These are phyloP conservation scores for Akanthomyces dipterigenus DNA, from an alignment of 2,329 filamentous ascomycete genomes.

Conservation along the genomic window DNA sequence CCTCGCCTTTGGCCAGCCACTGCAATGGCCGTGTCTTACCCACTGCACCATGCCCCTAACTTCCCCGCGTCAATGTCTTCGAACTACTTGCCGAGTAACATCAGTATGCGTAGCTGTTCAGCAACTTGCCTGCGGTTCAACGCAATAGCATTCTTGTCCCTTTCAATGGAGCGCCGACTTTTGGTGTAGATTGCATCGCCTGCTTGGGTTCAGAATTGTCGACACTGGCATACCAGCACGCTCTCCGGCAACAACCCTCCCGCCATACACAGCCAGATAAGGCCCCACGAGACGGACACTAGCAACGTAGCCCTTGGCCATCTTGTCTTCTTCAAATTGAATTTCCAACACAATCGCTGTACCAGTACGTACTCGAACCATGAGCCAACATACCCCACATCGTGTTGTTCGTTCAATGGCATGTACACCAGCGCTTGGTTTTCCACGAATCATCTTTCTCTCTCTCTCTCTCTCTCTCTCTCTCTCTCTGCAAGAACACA, in stretches of 20 bases:
- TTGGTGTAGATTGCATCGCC: background rate
- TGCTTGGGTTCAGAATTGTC: background rate
- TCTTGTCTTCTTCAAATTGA: background rate
- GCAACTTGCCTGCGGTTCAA: too few relatives aligned
- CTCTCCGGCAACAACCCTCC: background rate
- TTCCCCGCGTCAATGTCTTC: background rate
- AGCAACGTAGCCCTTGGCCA: background rate
- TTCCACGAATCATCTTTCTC: slow-evolving; percentile 1
- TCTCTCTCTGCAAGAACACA: background rate
- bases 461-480: too few relatives aligned
- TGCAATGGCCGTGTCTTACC: background rate
- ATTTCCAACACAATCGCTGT: background rate
- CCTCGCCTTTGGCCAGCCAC: background rate
- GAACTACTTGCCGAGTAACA: background rate
- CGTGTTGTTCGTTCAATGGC: background rate
- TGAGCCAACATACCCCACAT: background rate
- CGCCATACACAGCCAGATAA: background rate
- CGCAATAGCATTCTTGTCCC: background rate
- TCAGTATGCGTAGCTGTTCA: background rate
- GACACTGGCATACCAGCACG: background rate
- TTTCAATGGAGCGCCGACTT: background rate
- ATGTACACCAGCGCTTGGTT: background rate
- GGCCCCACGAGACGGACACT: background rate
- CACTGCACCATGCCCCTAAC: background rate
- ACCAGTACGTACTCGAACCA: background rate